phyloP scores from a whole-genome alignment of 2,329 filamentous ascomycete genomes.

The Aspergillus fumigatiaffinis region DNA sequence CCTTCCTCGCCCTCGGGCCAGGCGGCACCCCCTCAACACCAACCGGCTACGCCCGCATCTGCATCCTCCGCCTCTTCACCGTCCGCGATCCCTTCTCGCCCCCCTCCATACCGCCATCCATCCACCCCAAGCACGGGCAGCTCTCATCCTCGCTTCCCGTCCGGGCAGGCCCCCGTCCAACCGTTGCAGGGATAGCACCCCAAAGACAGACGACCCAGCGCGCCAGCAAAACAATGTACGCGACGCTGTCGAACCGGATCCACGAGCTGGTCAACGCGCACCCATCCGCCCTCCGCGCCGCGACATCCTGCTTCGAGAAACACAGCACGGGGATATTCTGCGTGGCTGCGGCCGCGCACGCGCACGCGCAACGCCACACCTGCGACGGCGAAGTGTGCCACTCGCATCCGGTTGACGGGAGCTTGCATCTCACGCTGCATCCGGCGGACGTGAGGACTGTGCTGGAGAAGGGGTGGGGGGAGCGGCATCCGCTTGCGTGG shows the following conservation, averaged over 20 bases:
- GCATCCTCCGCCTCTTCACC: conserved; percentile 66
- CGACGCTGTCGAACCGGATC: conserved; percentile 53
- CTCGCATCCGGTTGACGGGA: conserved; percentile 71
- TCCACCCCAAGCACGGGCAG: conserved; percentile 56
- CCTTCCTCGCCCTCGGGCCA: conserved; percentile 72
- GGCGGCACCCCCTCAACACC: conserved; percentile 76
- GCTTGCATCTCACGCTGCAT: conserved; percentile 75
- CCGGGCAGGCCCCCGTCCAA: conserved; percentile 61
- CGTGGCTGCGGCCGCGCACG: conserved; percentile 23
- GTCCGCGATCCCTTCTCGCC: conserved; percentile 66
- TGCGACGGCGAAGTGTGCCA: conserved; percentile 75
- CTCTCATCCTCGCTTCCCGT: conserved; percentile 55
- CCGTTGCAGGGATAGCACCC: conserved; percentile 71
- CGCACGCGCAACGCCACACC: conserved; percentile 15
- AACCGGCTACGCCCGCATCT: conserved; percentile 68
- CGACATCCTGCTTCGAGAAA: conserved; percentile 75
- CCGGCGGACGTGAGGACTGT: conserved; percentile 71
- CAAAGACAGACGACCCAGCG: conserved; percentile 74
- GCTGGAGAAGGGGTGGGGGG: conserved; percentile 73
- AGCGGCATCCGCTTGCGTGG: conserved; percentile 54
- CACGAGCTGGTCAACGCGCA: conserved; percentile 47
- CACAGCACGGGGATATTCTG: conserved; percentile 74
- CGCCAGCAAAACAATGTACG: conserved; percentile 52
- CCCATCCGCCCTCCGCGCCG: conserved; percentile 53
- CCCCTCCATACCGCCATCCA: conserved; percentile 49